These are phyloP conservation scores for Melaleuca quinquenervia DNA, from an alignment of 345 rosid species.

Conservation along the genomic window DNA sequence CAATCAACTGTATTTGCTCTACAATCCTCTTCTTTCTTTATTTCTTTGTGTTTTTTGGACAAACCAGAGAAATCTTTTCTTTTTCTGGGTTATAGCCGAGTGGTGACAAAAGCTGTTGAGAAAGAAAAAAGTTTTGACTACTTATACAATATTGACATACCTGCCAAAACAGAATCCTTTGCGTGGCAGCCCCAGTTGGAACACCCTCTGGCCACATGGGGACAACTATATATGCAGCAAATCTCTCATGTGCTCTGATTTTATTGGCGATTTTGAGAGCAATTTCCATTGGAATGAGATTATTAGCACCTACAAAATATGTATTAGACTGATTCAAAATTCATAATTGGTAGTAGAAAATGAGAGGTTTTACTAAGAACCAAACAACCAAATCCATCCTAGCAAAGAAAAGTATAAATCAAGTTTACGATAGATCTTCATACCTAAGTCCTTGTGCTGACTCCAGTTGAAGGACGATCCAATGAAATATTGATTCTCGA, in stretches of 20 bases:
- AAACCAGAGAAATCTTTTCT: background rate
- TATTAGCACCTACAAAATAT: conserved; percentile 67
- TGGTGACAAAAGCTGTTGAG: background rate
- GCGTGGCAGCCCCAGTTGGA: conserved; percentile 86
- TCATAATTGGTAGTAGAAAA: background rate
- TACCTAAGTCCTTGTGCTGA: conserved; percentile 67
- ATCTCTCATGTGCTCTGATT: conserved; percentile 81
- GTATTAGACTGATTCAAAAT: background rate
- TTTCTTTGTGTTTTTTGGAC: background rate
- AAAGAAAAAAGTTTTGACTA: background rate
- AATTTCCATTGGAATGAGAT: conserved; percentile 94
- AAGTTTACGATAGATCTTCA: background rate
- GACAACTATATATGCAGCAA: conserved; percentile 81
- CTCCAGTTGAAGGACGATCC: conserved; percentile 92
- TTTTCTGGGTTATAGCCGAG: background rate
- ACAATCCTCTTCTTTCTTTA: background rate
- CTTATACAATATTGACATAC: conserved; percentile 13
- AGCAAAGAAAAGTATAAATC: background rate
- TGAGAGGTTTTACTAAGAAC: background rate
- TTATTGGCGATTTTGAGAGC: conserved; percentile 84
- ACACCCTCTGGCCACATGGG: conserved; percentile 99
- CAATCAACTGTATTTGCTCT: background rate
- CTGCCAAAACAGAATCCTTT: conserved; percentile 97
- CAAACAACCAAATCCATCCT: background rate
- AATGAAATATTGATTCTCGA: conserved; percentile 92